phyloP scores from a whole-genome alignment of 805 yeast species.

The Teunomyces panamensis region DNA sequence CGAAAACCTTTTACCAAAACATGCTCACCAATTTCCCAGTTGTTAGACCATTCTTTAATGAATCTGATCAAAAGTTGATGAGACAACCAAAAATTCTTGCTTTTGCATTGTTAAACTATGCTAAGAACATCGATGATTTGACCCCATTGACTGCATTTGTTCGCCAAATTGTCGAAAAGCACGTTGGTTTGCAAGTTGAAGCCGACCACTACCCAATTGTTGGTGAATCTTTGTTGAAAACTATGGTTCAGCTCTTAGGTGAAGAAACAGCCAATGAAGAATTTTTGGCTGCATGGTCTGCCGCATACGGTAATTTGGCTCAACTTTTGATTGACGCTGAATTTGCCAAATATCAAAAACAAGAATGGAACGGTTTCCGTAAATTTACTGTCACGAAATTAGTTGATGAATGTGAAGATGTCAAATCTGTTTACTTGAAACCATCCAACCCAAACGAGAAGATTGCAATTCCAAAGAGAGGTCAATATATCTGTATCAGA shows the following conservation, averaged over 20 bases:
- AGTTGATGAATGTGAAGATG: constrained; percentile 43
- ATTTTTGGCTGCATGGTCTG: constrained; percentile 61
- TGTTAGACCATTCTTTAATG: constrained; percentile 60
- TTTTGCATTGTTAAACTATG: constrained; percentile 57
- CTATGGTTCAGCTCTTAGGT: constrained; percentile 56
- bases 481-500: constrained; percentile 44
- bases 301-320: constrained; percentile 64
- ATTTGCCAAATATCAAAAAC: constrained; percentile 39
- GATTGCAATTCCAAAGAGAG: constrained; percentile 33
- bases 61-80: constrained; percentile 50
- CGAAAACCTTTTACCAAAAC: constrained; percentile 51
- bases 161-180: constrained; percentile 59
- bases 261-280: constrained; percentile 54
- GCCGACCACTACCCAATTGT: constrained; percentile 69
- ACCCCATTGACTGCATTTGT: constrained; percentile 53
- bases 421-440: constrained; percentile 50
- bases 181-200: constrained; percentile 58
- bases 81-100: constrained; percentile 67
- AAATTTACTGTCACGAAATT: constrained; percentile 45
- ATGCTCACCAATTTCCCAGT: constrained; percentile 56
- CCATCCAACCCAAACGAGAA: constrained; percentile 32
- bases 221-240: constrained; percentile 52
- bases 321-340: constrained; percentile 58
- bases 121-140: constrained; percentile 59
- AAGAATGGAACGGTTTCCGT: constrained; percentile 57